phyloP scores from a whole-genome alignment of 768 basidiomycete species.

The Gloeophyllum trabeum region DNA sequence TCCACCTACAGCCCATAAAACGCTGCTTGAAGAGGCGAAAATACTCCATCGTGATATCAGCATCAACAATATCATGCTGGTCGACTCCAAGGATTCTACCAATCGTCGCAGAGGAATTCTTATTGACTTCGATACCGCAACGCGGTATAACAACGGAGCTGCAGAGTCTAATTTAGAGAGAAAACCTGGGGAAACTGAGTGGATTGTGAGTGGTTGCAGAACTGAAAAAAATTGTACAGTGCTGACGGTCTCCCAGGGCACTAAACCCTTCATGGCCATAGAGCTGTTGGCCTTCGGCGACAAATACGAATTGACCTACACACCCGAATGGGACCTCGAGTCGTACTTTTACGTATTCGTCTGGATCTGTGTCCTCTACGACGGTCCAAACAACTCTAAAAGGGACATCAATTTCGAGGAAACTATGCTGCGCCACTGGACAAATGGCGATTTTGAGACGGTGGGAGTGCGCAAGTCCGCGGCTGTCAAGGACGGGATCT shows the following conservation, averaged over 20 bases:
- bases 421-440: background rate
- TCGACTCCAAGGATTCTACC: background rate
- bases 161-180: too few species aligned
- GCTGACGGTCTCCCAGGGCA: background rate
- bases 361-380: background rate
- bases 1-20: background rate
- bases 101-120: background rate
- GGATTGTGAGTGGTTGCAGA: background rate
- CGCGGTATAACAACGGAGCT: too few species aligned
- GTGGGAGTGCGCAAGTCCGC: background rate
- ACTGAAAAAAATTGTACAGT: background rate
- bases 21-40: background rate
- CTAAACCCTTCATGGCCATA: background rate
- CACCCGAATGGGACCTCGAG: background rate
- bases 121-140: background rate
- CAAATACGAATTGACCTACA: background rate
- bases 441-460: background rate
- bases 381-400: background rate
- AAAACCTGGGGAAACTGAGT: background rate
- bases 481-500: background rate
- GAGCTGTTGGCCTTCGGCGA: background rate
- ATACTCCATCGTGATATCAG: constrained; percentile 1
- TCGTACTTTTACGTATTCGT: background rate
- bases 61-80: background rate
- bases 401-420: background rate